Conservation (phyloP, 1,284 basidiomycete genomes). For the Exobasidium rhododendri region DNA sequence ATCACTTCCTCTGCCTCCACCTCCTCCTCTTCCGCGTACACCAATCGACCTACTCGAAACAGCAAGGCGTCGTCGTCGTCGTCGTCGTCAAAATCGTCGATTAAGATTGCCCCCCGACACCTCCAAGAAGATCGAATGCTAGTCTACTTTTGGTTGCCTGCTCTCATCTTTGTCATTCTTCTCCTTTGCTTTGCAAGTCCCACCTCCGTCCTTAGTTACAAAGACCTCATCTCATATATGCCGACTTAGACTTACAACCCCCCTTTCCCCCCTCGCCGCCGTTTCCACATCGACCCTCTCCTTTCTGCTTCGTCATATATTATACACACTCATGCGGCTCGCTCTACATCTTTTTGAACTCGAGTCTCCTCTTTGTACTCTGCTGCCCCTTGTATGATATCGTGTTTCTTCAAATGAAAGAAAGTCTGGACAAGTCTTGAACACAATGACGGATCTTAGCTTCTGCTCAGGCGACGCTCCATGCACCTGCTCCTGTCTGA, state of each 20-base stretch:
- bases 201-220: constrained; percentile 42
- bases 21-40: constrained; percentile 15
- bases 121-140: constrained; percentile 82
- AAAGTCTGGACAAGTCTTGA: too few species aligned
- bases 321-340: too few species aligned
- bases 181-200: constrained; percentile 55
- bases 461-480: too few species aligned
- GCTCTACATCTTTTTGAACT: too few species aligned
- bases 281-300: too few species aligned
- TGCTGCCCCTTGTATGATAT: too few species aligned
- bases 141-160: constrained; percentile 87
- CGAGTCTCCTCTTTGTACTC: neutral
- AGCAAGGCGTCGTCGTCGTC: constrained; percentile 8
- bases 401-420: too few species aligned
- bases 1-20: constrained; percentile 16
- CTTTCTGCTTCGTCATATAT: too few species aligned
- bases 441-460: too few species aligned
- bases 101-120: neutral
- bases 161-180: constrained; percentile 59
- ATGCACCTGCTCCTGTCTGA: too few species aligned
- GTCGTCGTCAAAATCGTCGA: too few species aligned
- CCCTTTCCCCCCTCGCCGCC: too few species aligned
- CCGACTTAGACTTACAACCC: constrained; percentile 1
- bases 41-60: constrained; percentile 7
- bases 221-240: constrained; percentile 39